A percentile compares a stretch with the other conserved stretches of the same genome.
Evolutionary conservation across 208 protist genomes (phyloP).

Genomic region (Endotrypanum monterogeii): DNA sequence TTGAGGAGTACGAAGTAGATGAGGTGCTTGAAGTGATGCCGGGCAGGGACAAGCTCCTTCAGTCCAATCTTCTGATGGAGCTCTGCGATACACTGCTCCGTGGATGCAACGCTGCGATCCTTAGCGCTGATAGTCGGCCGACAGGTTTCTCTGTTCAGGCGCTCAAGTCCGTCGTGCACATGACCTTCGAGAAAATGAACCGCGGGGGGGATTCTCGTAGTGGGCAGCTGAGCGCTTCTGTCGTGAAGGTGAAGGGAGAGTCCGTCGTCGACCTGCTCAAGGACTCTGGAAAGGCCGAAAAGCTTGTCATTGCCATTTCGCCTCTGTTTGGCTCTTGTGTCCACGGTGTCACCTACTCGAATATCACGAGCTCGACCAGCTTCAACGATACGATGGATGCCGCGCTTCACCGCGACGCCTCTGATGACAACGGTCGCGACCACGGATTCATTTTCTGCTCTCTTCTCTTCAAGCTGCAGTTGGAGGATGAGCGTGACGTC

Average conservation of each 20-base stretch:
- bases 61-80: slow-evolving; percentile 53
- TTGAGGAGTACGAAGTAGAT: slow-evolving; percentile 83
- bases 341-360: slow-evolving; percentile 55
- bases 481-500: slow-evolving; percentile 63
- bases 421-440: slow-evolving; percentile 44
- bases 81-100: slow-evolving; percentile 57
- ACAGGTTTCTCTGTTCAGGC: slow-evolving; percentile 48
- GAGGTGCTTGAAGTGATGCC: slow-evolving; percentile 59
- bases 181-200: slow-evolving; percentile 49
- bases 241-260: slow-evolving; percentile 73
- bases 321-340: slow-evolving; percentile 83
- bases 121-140: slow-evolving; percentile 66
- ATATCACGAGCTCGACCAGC: slow-evolving; percentile 28
- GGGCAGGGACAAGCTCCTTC: slow-evolving; percentile 30
- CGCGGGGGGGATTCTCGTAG: slow-evolving; percentile 22
- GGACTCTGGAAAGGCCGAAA: slow-evolving; percentile 39
- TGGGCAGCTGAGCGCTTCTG: slow-evolving; percentile 55
- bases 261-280: slow-evolving; percentile 60
- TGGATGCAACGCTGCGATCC: slow-evolving; percentile 74
- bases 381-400: slow-evolving; percentile 61
- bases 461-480: slow-evolving; percentile 68
- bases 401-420: slow-evolving; percentile 35
- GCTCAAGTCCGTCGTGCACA: slow-evolving; percentile 61
- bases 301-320: slow-evolving; percentile 79
- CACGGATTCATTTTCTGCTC: slow-evolving; percentile 70